Base-by-base conservation (phyloP, 352 stramenopile species). In the Pythium biforme region DNA sequence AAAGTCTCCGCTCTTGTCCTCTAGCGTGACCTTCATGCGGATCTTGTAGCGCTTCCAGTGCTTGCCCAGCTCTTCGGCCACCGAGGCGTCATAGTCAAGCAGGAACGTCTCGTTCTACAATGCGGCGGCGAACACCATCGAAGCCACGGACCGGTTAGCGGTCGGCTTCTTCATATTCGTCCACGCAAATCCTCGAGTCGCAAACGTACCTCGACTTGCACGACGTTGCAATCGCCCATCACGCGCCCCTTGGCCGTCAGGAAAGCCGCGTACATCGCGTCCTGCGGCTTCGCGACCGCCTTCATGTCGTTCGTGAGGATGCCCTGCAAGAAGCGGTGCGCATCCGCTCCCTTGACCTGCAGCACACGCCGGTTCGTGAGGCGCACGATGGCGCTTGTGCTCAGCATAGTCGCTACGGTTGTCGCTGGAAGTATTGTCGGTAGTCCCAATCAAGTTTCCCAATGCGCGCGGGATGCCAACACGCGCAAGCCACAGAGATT, bases 11-110 rank as follows among this genome's bases (percentile, higher is more conserved):
- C 69, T 88, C 64, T 77, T 82, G 64, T 91, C 82, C 56, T 92
- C 76, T 29, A 94, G 74, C 51, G 68, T 80, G 23, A 89, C 53
- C 55, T 94, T 94, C 78, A 93, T 90, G 26, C 87, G 85, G 66
- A 95, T 53, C 54, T 94, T 95, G 76, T 95, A 95, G 51, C 86
- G 78, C 70, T 91, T 93, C 81, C 83, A 92, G 72, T 94, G 85
- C 69, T 95, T 94, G 52, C 73, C 65, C 27, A 93, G 56, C 6
- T 88, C 54, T 6, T 85, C 77, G 14, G 74, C 64, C 33, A 92
- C 70, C 20, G 63, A 59, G 20, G 76, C 77, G 48, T 94, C 83
- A 59, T 87, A 91, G 52, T 92, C 85, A 29, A 94, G 25, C 34
- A 92, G 48, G 55, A 90, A 90, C 8, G 81, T 75, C 17, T 95